Percentiles rank a stretch among this genome's conserved stretches.
Conservation (phyloP, 2,329 filamentous ascomycete species). For the Chrysoporthe cubensis region DNA sequence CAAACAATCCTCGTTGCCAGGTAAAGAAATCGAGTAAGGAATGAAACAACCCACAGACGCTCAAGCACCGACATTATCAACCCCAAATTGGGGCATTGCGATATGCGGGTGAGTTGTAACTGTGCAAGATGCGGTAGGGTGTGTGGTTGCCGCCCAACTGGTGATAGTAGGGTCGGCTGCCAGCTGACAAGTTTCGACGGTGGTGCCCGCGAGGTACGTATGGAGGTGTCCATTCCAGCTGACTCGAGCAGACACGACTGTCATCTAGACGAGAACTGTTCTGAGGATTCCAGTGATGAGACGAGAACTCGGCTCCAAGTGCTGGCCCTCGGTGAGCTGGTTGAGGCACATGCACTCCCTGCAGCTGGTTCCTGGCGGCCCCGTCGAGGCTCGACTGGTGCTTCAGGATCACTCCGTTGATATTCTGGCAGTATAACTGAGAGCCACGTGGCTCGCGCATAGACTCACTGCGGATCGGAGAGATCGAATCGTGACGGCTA, state of each 20-base stretch:
- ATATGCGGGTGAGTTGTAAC: constrained; percentile 63
- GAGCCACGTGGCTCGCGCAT: constrained; percentile 28
- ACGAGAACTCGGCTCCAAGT: background rate
- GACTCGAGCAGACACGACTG: constrained; percentile 36
- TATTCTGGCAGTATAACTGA: constrained; percentile 25
- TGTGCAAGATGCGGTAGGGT: constrained; percentile 59
- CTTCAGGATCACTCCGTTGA: constrained; percentile 25
- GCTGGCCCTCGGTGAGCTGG: constrained; percentile 14
- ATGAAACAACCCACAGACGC: background rate
- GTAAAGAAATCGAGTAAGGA: background rate
- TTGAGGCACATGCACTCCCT: background rate
- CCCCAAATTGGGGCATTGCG: constrained; percentile 60
- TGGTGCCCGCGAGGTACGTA: constrained; percentile 43
- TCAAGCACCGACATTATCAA: constrained; percentile 34
- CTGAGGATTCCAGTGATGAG: constrained; percentile 32
- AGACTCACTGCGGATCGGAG: constrained; percentile 33
- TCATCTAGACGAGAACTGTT: constrained; percentile 34
- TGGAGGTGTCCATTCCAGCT: constrained; percentile 39
- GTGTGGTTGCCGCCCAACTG: constrained; percentile 31
- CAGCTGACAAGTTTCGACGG: constrained; percentile 44
- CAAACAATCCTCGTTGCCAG: background rate
- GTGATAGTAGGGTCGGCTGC: constrained; percentile 32
- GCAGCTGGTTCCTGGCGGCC: constrained; percentile 14
- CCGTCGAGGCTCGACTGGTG: constrained; percentile 20
- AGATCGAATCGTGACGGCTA: constrained; percentile 40